phyloP scores from a whole-genome alignment of 208 protist genomes.

The Leishmania lainsoni region DNA sequence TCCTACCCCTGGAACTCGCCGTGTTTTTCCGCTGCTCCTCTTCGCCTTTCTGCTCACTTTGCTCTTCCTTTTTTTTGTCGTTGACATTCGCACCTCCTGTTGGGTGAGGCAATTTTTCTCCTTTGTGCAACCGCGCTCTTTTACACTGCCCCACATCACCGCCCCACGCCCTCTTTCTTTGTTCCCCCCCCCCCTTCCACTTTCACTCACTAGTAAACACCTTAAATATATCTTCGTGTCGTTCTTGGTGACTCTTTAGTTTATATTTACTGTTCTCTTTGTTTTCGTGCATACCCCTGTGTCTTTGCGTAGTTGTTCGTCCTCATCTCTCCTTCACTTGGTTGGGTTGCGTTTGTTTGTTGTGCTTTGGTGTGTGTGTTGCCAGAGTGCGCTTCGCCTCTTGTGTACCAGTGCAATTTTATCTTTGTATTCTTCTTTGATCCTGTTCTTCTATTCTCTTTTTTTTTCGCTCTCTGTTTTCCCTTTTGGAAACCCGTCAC shows the following conservation, averaged over 20 bases:
- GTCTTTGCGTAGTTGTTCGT: not conserved
- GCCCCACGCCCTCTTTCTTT: slow-evolving; percentile 3
- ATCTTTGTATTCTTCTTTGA: not conserved
- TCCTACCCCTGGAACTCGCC: not conserved
- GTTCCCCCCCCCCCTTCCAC: not conserved
- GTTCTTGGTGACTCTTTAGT: not conserved
- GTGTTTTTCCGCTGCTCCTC: not conserved
- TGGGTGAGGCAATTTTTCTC: too few species aligned
- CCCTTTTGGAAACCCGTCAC: not conserved
- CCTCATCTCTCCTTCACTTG: not conserved
- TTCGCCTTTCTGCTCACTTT: slow-evolving; percentile 1
- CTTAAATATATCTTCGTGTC: not conserved
- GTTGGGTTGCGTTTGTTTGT: not conserved
- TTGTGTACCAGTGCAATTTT: not conserved
- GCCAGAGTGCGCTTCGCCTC: not conserved
- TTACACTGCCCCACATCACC: not conserved
- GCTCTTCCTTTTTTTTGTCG: not conserved
- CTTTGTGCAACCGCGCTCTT: too few species aligned
- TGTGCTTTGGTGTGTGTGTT: not conserved
- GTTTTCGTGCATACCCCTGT: not conserved
- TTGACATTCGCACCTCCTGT: not conserved
- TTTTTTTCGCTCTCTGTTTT: not conserved
- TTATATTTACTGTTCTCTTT: not conserved
- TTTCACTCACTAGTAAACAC: not conserved
- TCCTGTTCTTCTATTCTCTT: too few species aligned